Evolutionary conservation across 345 rosid genomes (phyloP).

Genomic region (Schrenkiella parvula): DNA sequence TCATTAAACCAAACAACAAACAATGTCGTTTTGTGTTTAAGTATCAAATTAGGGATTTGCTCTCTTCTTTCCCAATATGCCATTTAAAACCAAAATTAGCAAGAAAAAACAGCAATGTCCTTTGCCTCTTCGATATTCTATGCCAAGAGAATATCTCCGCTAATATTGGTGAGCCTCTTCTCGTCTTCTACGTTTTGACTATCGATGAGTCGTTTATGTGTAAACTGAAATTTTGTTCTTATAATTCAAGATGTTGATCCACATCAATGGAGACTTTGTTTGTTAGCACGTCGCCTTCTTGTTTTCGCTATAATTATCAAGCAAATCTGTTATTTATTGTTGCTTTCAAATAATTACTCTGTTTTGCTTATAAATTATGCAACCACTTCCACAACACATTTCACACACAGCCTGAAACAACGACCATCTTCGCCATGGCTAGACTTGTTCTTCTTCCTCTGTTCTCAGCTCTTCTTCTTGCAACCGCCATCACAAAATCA

Average conservation of each 20-base stretch:
- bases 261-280: background rate
- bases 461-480: slow-evolving; percentile 7
- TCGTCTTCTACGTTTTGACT: background rate
- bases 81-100: too few relatives aligned
- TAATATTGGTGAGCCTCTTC: slow-evolving; percentile 4
- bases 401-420: background rate
- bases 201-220: too few relatives aligned
- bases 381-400: background rate
- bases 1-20: too few relatives aligned
- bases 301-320: background rate
- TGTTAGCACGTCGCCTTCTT: background rate
- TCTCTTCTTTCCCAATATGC: too few relatives aligned
- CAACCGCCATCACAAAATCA: background rate
- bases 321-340: background rate
- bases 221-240: too few relatives aligned
- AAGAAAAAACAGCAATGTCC: too few relatives aligned
- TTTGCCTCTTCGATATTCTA: background rate
- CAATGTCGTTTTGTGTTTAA: too few relatives aligned
- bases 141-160: too few relatives aligned
- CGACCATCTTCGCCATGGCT: slow-evolving; percentile 3
- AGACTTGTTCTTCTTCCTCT: slow-evolving; percentile 3
- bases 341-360: background rate
- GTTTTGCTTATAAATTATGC: slow-evolving; percentile 14
- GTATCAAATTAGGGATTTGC: too few relatives aligned
- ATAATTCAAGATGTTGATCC: background rate